Evolutionary conservation across 768 basidiomycete species (phyloP).

Genomic region (Termitomyces titanicus): DNA sequence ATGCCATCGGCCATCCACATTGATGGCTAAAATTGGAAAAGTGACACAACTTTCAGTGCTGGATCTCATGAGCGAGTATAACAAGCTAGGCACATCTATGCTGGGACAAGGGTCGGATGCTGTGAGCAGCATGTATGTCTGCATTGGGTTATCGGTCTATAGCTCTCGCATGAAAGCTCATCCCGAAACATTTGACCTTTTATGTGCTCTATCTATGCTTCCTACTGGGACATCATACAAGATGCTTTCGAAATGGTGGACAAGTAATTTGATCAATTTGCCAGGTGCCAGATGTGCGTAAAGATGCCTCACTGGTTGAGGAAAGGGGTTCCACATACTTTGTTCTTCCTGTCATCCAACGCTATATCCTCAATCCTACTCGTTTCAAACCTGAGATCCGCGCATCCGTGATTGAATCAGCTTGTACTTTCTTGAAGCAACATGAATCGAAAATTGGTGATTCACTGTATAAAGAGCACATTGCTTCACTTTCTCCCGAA

Average conservation of each 20-base stretch:
- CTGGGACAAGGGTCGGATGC: conserved; percentile 4
- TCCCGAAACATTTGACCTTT: neutral
- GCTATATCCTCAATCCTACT: conserved; percentile 12
- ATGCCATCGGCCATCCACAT: conserved; percentile 23
- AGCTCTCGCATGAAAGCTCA: neutral
- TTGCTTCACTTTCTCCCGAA: neutral
- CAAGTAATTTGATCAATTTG: neutral
- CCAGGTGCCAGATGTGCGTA: conserved; percentile 3
- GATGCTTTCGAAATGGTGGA: conserved; percentile 11
- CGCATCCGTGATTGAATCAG: conserved; percentile 5
- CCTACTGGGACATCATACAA: conserved; percentile 9
- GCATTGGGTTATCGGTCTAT: conserved; percentile 9
- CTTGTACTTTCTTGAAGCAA: conserved; percentile 8
- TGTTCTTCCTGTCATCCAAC: conserved; percentile 18
- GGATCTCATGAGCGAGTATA: too few species aligned
- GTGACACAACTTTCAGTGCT: too few species aligned
- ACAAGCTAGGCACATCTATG: neutral
- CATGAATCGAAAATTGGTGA: conserved; percentile 12
- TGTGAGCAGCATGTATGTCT: conserved; percentile 5
- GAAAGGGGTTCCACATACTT: conserved; percentile 4
- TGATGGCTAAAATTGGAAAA: too few species aligned
- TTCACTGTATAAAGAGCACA: conserved; percentile 5
- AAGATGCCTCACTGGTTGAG: neutral
- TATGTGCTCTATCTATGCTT: conserved; percentile 8
- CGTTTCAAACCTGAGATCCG: conserved; percentile 6